Conservation (phyloP, 2,329 filamentous ascomycete species). For the Penicillium sp. region DNA sequence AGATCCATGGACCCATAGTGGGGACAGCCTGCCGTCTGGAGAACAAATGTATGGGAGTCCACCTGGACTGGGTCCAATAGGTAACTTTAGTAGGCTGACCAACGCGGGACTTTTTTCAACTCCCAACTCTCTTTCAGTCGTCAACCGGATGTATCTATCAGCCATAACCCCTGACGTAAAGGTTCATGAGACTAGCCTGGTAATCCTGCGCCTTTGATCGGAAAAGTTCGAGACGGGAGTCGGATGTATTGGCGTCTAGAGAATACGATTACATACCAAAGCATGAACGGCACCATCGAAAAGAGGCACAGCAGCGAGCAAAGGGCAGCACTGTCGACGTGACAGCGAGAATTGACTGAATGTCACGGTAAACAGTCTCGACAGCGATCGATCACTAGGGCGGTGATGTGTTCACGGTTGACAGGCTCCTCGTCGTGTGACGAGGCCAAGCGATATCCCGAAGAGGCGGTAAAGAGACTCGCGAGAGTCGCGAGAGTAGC, state of each 20-base stretch:
- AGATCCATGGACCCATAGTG: not conserved
- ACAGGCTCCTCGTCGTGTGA: conserved; percentile 25
- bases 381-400: conserved; percentile 6
- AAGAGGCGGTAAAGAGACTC: conserved; percentile 12
- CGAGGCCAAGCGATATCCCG: conserved; percentile 13
- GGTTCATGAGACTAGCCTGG: not conserved
- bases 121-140: not conserved
- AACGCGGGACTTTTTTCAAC: no score
- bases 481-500: not conserved
- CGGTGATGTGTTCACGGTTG: conserved; percentile 20
- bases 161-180: not conserved
- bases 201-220: not conserved
- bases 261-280: conserved; percentile 6
- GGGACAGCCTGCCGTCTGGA: not conserved
- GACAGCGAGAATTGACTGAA: conserved; percentile 1
- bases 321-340: conserved; percentile 5
- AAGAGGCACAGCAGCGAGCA: not conserved
- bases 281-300: not conserved
- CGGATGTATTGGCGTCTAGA: not conserved
- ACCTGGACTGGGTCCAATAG: not conserved
- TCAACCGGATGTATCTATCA: not conserved
- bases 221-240: not conserved
- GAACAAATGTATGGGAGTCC: not conserved
- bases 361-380: not conserved
- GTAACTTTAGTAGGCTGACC: no score